Evolutionary conservation across 169 alveolate species (phyloP), one percentile per base, ranked within the genome.

Genomic region (Babesia gibsoni): DNA sequence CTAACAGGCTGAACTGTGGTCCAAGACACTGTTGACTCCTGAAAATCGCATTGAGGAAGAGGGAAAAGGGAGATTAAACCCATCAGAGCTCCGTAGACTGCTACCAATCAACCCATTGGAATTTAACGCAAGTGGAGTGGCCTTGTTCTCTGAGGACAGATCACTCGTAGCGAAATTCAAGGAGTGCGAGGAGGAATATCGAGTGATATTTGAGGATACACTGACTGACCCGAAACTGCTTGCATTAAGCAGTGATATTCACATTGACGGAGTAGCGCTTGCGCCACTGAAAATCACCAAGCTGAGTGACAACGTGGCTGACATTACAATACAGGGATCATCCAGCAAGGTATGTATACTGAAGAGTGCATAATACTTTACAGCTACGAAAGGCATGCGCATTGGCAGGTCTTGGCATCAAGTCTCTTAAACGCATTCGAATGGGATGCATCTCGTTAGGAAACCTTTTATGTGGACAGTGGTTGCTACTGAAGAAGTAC

Each of bases 341-440:
- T 77, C 86, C 9, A 32, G 54, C 22, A 77, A 77, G 63, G 84
- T 74, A 12, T 10, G 43, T 49, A 22, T 4, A 30, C 22, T 14
- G 12, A 20, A 16, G 7, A 23, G 8, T 18, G 10, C 16, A n/a
- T 16, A 16, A 8, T 14, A 29, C 25, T 35, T 2, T 69, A 22
- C 57, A 77, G 88, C 77, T 79, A 29, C 50, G 82, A 16, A 77
- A 45, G 64, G 63, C 58, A 20, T 79, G 88, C 66, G 52, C 33
- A 14, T 41, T 68, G 45, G 88, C 88, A 3, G 88, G 88, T 6
- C 65, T 79, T 9, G 83, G 63, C 7, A 53, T 79, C 7, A 64
- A 56, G 37, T 54, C 56, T 0, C 16, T 79, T 27, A 68, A 54
- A 39, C 36, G 88, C 25, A 30, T 70, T 20, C 46, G 84, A 41